Conservation (phyloP, 2,329 filamentous ascomycete species). For the Byssothecium circinans region DNA sequence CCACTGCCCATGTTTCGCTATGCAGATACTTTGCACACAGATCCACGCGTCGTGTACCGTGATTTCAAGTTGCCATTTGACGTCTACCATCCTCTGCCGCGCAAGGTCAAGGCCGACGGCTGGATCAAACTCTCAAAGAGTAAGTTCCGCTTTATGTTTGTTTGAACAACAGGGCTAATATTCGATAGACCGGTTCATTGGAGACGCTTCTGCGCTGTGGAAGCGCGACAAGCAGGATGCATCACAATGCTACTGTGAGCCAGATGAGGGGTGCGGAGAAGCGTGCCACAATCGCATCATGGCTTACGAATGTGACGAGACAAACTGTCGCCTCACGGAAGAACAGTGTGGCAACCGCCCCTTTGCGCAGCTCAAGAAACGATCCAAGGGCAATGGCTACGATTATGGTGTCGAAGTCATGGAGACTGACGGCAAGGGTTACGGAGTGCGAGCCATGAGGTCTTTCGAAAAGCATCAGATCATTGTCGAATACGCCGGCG, state of each 20-base stretch:
- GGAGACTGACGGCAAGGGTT: constrained; percentile 84
- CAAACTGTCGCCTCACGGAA: constrained; percentile 80
- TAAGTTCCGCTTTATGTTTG: constrained; percentile 49
- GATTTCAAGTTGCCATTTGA: constrained; percentile 91
- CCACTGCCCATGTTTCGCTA: constrained; percentile 80
- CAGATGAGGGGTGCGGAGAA: constrained; percentile 79
- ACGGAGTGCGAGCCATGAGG: constrained; percentile 87
- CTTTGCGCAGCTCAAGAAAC: constrained; percentile 76
- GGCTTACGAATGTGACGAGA: constrained; percentile 93
- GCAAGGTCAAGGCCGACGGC: constrained; percentile 87
- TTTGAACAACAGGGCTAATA: constrained; percentile 16
- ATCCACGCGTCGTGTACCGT: constrained; percentile 50
- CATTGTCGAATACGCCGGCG: constrained; percentile 97
- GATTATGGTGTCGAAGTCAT: constrained; percentile 93
- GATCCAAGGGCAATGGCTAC: constrained; percentile 73
- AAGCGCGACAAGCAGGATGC: constrained; percentile 76
- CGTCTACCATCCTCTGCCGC: constrained; percentile 82
- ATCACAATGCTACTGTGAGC: constrained; percentile 59
- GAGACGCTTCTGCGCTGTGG: constrained; percentile 78
- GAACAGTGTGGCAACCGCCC: constrained; percentile 80
- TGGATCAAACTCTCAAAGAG: constrained; percentile 92
- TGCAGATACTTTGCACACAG: constrained; percentile 68
- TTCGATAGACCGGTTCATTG: constrained; percentile 78
- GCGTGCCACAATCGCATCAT: constrained; percentile 94
- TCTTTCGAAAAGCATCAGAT: constrained; percentile 88